phyloP scores from a whole-genome alignment of 2,329 filamentous ascomycete species.

The Cytospora piceae region DNA sequence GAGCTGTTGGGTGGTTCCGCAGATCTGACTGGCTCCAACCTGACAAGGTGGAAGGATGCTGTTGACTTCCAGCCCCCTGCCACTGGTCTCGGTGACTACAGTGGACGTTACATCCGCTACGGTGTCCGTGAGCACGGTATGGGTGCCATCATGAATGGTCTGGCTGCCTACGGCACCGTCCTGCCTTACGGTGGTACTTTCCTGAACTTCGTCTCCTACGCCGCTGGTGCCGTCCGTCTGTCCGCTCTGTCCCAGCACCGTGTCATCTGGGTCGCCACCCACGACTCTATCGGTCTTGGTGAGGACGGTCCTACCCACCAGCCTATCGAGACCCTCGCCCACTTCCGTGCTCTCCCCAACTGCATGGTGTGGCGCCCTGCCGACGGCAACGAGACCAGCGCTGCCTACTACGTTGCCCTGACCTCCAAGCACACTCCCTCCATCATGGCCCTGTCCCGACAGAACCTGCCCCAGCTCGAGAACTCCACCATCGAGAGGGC shows the following conservation, averaged over 20 bases:
- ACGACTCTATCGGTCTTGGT: slow-evolving; percentile 98
- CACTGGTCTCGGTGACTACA: slow-evolving; percentile 84
- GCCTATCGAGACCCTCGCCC: slow-evolving; percentile 96
- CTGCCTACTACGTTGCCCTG: slow-evolving; percentile 94
- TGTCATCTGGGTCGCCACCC: slow-evolving; percentile 93
- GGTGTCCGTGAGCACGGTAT: slow-evolving; percentile 92
- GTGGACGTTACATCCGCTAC: slow-evolving; percentile 89
- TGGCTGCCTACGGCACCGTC: slow-evolving; percentile 92
- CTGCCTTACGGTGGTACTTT: slow-evolving; percentile 96
- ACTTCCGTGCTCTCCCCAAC: slow-evolving; percentile 99
- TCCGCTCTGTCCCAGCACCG: slow-evolving; percentile 90
- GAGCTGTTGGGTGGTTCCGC: slow-evolving; percentile 96
- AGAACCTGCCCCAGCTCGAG: slow-evolving; percentile 98
- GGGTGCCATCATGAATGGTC: slow-evolving; percentile 93
- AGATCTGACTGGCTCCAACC: slow-evolving; percentile 97
- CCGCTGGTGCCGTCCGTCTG: slow-evolving; percentile 90
- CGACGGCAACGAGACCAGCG: slow-evolving; percentile 97
- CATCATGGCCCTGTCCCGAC: slow-evolving; percentile 92
- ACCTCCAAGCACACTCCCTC: slow-evolving; percentile 88
- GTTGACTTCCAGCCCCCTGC: slow-evolving; percentile 95
- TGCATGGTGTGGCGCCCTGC: slow-evolving; percentile 99
- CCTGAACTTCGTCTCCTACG: slow-evolving; percentile 99
- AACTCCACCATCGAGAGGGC: slow-evolving; percentile 86
- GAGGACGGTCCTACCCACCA: slow-evolving; percentile 99
- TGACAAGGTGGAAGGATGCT: slow-evolving; percentile 96